Conservation (phyloP, 352 stramenopile genomes). For the Globisporangium heterothallicum region DNA sequence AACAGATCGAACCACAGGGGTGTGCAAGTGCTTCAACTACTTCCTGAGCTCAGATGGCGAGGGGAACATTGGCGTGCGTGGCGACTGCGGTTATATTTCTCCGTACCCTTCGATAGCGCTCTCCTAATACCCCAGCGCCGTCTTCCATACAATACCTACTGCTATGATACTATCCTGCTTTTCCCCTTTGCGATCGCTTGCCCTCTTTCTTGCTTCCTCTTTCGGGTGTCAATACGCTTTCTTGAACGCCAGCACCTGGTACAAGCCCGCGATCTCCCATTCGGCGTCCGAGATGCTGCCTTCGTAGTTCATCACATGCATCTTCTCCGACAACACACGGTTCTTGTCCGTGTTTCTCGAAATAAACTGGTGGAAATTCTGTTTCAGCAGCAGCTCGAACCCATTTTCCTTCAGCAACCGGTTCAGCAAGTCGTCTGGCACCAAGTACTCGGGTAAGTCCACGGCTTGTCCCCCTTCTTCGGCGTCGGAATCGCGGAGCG, state of each 20-base stretch:
- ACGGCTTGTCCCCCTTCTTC: constrained; percentile 74
- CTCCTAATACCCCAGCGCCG: constrained; percentile 13
- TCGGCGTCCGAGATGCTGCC: constrained; percentile 81
- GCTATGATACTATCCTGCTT: constrained; percentile 7
- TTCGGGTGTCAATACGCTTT: constrained; percentile 57
- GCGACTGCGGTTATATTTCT: constrained; percentile 89
- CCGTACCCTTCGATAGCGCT: constrained; percentile 50
- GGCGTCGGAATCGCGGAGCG: constrained; percentile 69
- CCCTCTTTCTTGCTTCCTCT: not conserved
- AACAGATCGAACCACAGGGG: constrained; percentile 50
- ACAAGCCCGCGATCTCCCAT: constrained; percentile 83
- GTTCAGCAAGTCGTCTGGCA: constrained; percentile 74
- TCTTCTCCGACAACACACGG: constrained; percentile 68
- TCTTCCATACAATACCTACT: constrained; percentile 7
- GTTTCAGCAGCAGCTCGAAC: constrained; percentile 77
- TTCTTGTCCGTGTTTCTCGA: constrained; percentile 68
- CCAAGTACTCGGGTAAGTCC: constrained; percentile 88
- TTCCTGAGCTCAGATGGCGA: constrained; percentile 72
- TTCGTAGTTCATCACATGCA: constrained; percentile 85
- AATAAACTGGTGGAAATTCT: constrained; percentile 86
- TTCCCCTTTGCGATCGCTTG: too few species aligned
- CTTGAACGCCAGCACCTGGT: constrained; percentile 82
- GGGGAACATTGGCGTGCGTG: constrained; percentile 69
- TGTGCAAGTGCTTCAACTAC: constrained; percentile 69
- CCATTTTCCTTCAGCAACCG: constrained; percentile 65